Base-by-base conservation (phyloP, 176 grass and related monocot species). In the Tuctoria greenei region DNA sequence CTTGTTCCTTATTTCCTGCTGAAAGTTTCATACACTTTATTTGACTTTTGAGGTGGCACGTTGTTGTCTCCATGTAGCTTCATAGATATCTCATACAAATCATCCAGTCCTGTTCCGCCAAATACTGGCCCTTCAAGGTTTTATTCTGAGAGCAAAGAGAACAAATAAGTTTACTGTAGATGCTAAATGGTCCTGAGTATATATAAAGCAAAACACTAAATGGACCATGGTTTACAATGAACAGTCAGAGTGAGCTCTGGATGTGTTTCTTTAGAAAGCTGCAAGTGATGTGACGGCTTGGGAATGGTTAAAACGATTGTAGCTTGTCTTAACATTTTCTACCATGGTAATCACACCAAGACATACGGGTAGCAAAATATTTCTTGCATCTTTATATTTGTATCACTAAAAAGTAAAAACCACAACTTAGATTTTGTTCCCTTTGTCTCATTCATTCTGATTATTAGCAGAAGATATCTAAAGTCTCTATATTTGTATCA, bases 71-170 rank as follows among this genome's bases (percentile, higher is more conserved):
- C 45, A 43, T 81, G 86, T 46, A 95, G 66, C 76, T 91, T 91
- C 35, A 76, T 5, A 73, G 49, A 78, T 73, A 91, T 54, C 82
- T 72, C 83, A 64, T 86, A 77, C 25, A 95, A 63, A 14, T 91
- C 92, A 79, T 3, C 75, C 15, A 95, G 67, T 38, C 88, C 86
- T 12, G n/a, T n/a, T n/a, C n/a, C n/a, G 45, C 27, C 65, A 67
- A 84, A 72, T 95, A 86, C 24, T 79, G 47, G 7, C 89, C 83
- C 67, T 88, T 91, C 57, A 91, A 82, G 61, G 46, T 82, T 72
- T 87, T 96, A 34, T 92, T 42, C 92, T 96, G 74, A 77, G 24
- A 68, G 8, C 58, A 44, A 83, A 39, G 75, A 8, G 43, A 21
- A 54, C 25, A 59, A 10, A 35, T 62, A 44, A 55, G 35, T 74